A percentile compares a stretch with the other conserved stretches of the same genome.
Evolutionary conservation across 2,329 filamentous ascomycete species (phyloP).

Genomic region (Chaetothyriales sp.): DNA sequence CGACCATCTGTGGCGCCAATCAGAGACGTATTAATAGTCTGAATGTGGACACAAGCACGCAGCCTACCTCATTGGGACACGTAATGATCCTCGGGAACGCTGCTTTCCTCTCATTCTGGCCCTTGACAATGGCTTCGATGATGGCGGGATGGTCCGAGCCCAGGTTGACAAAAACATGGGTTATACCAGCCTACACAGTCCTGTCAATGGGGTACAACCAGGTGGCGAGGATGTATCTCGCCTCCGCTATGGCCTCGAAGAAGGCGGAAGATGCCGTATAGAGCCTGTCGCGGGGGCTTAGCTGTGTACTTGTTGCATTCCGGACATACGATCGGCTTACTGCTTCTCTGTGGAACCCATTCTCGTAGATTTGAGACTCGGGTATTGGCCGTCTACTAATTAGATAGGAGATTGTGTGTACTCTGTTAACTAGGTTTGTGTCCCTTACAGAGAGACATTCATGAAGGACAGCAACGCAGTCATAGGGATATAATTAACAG

Average conservation of each 20-base stretch:
- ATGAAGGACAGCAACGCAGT: too few relatives aligned
- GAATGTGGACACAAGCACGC: background rate
- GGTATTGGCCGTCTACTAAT: too few relatives aligned
- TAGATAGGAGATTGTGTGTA: slow-evolving; percentile 1
- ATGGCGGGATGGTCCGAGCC: slow-evolving; percentile 56
- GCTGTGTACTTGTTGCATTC: background rate
- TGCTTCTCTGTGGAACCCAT: slow-evolving; percentile 11
- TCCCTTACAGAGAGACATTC: background rate
- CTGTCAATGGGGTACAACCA: slow-evolving; percentile 3
- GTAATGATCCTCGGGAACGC: slow-evolving; percentile 63
- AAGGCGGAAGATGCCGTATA: slow-evolving; percentile 70
- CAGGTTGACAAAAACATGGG: slow-evolving; percentile 40
- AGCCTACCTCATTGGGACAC: slow-evolving; percentile 59
- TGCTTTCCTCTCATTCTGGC: slow-evolving; percentile 50
- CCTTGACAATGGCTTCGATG: slow-evolving; percentile 67
- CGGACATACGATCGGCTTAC: background rate
- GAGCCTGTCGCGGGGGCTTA: slow-evolving; percentile 2
- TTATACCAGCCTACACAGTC: slow-evolving; percentile 32
- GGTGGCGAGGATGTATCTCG: slow-evolving; percentile 28
- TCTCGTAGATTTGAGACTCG: background rate
- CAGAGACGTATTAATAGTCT: slow-evolving; percentile 2
- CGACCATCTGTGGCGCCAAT: slow-evolving; percentile 51
- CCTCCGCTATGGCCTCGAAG: slow-evolving; percentile 68
- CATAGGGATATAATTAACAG: too few relatives aligned
- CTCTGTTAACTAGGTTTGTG: slow-evolving; percentile 1